Evolutionary conservation across 2,329 filamentous ascomycete species (phyloP), one percentile per base, ranked within the genome.

Genomic region (Ciborinia camelliae): DNA sequence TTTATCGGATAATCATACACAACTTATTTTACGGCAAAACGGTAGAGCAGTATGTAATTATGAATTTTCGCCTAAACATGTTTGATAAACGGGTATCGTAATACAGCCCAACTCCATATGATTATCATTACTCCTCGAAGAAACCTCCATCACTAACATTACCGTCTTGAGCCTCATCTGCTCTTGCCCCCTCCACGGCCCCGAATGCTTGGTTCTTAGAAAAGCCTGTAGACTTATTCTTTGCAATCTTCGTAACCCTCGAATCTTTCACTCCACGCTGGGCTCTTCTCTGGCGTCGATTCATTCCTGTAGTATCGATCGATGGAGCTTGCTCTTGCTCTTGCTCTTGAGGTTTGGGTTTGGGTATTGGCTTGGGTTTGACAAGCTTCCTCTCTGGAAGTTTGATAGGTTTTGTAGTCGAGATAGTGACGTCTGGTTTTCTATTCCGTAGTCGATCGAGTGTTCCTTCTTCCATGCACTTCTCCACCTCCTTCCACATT

Each of bases 401-500:
- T 50, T 65, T 72, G n/a, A 67, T 45, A 12, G 64, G 39, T 43
- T 67, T 72, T 37, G 68, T 62, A 5, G 63, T 51, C 18, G 50
- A 62, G 12, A 55, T 55, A 18, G 51, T 64, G n/a, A 57, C 57
- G n/a, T 47, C 57, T 37, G 68, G 28, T 26, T 54, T 50, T 60
- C 69, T 70, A 67, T 75, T 69, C 65, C 74, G 66, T 52, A 75
- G 64, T 48, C 67, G 66, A 57, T 71, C 62, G 10, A 76, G 71
- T 14, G 72, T 73, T 8, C 86, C 86, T 45, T 85, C 79, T 62
- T 80, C 77, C 79, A 89, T 86, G 15, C 86, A 82, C 71, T 84
- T 80, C 77, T 90, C 88, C 23, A 94, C 82, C 18, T 81, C 77
- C 20, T 77, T 77, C 90, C 90, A 92, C 79, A 92, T 83, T n/a